Percentiles rank a stretch among this genome's conserved stretches.
phyloP scores from a whole-genome alignment of 345 rosid genomes.

The Salix viminalis region DNA sequence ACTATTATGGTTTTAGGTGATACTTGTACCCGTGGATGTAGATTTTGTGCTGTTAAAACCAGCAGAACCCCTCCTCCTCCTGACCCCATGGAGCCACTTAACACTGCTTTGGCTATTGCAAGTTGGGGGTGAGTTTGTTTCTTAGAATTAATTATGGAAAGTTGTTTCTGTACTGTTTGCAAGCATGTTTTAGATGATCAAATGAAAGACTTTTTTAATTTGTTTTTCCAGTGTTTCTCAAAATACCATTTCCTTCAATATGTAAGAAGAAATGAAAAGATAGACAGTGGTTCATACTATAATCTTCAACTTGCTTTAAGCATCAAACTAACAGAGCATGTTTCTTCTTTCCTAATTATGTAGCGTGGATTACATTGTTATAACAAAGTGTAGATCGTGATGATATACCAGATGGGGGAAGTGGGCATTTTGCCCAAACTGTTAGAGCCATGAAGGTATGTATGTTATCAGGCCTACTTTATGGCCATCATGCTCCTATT shows the following conservation, averaged over 20 bases:
- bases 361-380: conserved; percentile 95
- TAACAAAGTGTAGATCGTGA: conserved; percentile 97
- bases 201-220: not conserved
- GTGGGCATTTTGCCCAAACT: conserved; percentile 95
- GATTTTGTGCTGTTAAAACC: conserved; percentile 98
- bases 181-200: not conserved
- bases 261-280: not conserved
- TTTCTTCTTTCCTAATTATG: not conserved
- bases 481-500: not conserved
- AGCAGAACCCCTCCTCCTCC: conserved; percentile 87
- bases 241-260: not conserved
- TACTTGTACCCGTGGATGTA: conserved; percentile 97
- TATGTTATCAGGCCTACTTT: not conserved
- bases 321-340: not conserved
- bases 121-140: conserved; percentile 75
- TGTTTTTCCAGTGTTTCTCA: not conserved
- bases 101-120: conserved; percentile 84
- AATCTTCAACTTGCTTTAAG: not conserved
- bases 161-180: not conserved
- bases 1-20: conserved; percentile 97
- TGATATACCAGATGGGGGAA: conserved; percentile 96
- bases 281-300: not conserved
- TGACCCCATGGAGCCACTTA: conserved; percentile 88
- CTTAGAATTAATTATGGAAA: not conserved
- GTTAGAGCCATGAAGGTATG: conserved; percentile 85